A percentile compares a stretch with the other conserved stretches of the same genome.
These are phyloP conservation scores for Boletus mariae DNA, from an alignment of 1,284 basidiomycete species.

Conservation along the genomic window DNA sequence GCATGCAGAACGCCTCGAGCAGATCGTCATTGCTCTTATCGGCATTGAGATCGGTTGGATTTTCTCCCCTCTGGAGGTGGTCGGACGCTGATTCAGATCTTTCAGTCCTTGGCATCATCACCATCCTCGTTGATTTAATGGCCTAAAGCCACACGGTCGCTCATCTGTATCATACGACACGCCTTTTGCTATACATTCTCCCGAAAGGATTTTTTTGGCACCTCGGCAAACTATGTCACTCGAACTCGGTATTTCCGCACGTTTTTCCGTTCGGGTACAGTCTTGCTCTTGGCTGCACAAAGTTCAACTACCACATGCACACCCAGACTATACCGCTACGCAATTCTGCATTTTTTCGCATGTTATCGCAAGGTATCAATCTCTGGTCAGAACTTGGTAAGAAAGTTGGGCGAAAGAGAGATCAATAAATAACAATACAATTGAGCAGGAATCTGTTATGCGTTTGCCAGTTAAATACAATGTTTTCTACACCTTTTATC, in stretches of 20 bases:
- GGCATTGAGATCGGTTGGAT: constrained; percentile 78
- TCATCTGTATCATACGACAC: constrained; percentile 11
- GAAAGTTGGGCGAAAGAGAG: neutral
- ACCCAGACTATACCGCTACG: neutral
- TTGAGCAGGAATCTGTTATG: no score
- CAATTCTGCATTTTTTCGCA: neutral
- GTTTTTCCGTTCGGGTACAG: neutral
- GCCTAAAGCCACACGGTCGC: constrained; percentile 22
- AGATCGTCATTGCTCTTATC: constrained; percentile 92
- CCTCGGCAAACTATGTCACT: neutral
- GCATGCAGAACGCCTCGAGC: constrained; percentile 92
- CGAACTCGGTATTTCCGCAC: constrained; percentile 5
- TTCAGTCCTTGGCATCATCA: constrained; percentile 65
- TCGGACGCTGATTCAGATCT: constrained; percentile 3
- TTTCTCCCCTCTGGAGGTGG: neutral
- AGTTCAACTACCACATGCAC: neutral
- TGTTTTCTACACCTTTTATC: no score
- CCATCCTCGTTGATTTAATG: constrained; percentile 68
- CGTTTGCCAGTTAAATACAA: no score
- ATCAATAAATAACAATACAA: no score
- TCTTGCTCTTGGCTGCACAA: constrained; percentile 1
- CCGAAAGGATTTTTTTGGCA: constrained; percentile 3
- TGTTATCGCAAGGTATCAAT: neutral
- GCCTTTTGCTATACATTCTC: neutral
- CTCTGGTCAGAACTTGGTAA: constrained; percentile 1